Percentiles rank a stretch among this genome's conserved stretches.
phyloP scores from a whole-genome alignment of 805 yeast species.

The Schwanniomyces vanrijiae region DNA sequence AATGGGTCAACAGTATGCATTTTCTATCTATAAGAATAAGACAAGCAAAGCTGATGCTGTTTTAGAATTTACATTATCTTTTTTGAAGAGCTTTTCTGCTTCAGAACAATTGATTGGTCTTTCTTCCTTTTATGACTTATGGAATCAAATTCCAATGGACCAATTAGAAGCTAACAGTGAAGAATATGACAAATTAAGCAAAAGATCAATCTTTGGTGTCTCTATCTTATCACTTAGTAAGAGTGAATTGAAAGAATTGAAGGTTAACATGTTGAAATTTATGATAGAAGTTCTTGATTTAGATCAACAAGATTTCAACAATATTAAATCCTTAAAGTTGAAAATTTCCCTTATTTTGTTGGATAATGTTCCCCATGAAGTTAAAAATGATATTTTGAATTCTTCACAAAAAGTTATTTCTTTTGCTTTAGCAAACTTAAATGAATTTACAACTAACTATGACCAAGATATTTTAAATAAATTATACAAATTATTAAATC shows the following conservation, averaged over 20 bases:
- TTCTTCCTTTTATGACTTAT: slow-evolving; percentile 48
- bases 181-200: slow-evolving; percentile 36
- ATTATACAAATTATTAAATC: slow-evolving; percentile 58
- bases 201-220: slow-evolving; percentile 65
- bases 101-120: slow-evolving; percentile 64
- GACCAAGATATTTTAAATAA: slow-evolving; percentile 11
- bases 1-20: slow-evolving; percentile 72
- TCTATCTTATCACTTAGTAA: slow-evolving; percentile 51
- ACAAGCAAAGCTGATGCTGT: slow-evolving; percentile 64
- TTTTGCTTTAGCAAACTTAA: slow-evolving; percentile 37
- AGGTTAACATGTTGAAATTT: slow-evolving; percentile 55
- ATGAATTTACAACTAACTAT: slow-evolving; percentile 23
- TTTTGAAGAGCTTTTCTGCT: slow-evolving; percentile 67
- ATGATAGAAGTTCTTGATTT: slow-evolving; percentile 47
- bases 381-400: slow-evolving; percentile 30
- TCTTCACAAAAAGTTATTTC: slow-evolving; percentile 34
- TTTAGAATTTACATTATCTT: slow-evolving; percentile 69
- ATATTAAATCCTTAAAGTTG: slow-evolving; percentile 37
- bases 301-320: slow-evolving; percentile 21
- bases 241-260: slow-evolving; percentile 49
- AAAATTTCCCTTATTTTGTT: slow-evolving; percentile 53
- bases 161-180: slow-evolving; percentile 40
- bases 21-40: slow-evolving; percentile 49
- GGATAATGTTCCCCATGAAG: slow-evolving; percentile 34
- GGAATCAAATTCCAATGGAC: slow-evolving; percentile 47